Percentiles rank a stretch among this genome's conserved stretches.
These are phyloP conservation scores for Daedaleopsis sinensis DNA, from an alignment of 768 basidiomycete genomes.

Conservation along the genomic window DNA sequence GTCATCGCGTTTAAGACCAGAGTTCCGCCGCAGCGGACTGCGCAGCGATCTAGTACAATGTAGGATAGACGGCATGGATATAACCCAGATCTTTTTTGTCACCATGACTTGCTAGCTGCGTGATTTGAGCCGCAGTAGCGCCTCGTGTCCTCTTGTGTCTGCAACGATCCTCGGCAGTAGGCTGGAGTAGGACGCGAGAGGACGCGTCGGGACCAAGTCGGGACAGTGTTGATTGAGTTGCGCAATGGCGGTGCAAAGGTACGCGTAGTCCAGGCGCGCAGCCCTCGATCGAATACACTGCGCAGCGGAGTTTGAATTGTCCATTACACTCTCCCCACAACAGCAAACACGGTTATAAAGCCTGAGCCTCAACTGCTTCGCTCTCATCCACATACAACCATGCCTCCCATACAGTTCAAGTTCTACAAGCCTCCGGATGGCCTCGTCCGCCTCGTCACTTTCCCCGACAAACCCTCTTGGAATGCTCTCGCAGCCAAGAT, in stretches of 20 bases:
- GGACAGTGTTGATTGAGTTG: slow-evolving; percentile 10
- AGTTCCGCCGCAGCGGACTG: background rate
- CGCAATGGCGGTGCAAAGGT: slow-evolving; percentile 21
- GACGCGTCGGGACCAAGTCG: too few relatives aligned
- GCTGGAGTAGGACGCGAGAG: too few relatives aligned
- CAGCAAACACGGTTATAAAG: slow-evolving; percentile 9
- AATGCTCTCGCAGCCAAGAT: slow-evolving; percentile 56
- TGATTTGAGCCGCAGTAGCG: background rate
- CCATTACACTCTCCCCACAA: slow-evolving; percentile 2
- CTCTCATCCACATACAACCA: slow-evolving; percentile 22
- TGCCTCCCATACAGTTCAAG: slow-evolving; percentile 65
- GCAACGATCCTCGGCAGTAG: too few relatives aligned
- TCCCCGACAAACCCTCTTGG: slow-evolving; percentile 59
- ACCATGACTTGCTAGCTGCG: background rate
- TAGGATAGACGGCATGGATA: background rate
- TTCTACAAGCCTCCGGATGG: slow-evolving; percentile 53
- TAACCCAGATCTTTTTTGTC: background rate
- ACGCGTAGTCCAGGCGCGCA: slow-evolving; percentile 12
- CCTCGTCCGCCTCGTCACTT: slow-evolving; percentile 62
- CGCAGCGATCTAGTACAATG: background rate
- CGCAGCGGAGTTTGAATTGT: slow-evolving; percentile 25
- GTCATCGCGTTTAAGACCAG: background rate
- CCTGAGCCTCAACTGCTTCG: slow-evolving; percentile 2
- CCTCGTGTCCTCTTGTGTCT: background rate
- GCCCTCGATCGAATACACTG: slow-evolving; percentile 21